These are phyloP conservation scores for Eruca vesicaria DNA, from an alignment of 441 rosid genomes.

Conservation along the genomic window DNA sequence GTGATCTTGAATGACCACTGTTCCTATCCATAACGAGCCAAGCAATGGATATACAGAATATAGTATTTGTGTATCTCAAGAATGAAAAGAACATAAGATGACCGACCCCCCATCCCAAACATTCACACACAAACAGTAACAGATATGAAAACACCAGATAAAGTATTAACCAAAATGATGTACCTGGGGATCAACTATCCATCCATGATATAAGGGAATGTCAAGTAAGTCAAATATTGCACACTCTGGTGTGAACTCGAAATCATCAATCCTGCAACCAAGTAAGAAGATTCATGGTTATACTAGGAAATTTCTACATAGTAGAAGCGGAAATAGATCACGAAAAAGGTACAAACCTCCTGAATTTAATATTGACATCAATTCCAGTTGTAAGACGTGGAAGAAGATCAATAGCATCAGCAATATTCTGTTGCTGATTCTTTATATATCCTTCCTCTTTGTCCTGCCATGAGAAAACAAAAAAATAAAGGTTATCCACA, in stretches of 20 bases:
- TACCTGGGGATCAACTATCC: conserved; percentile 99
- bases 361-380: conserved; percentile 93
- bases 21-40: conserved; percentile 23
- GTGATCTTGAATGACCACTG: conserved; percentile 3
- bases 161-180: neutral
- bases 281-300: neutral
- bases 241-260: conserved; percentile 94
- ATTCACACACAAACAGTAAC: neutral
- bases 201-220: conserved; percentile 95
- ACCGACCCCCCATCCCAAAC: too few species aligned
- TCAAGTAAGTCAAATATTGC: conserved; percentile 97
- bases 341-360: conserved; percentile 54
- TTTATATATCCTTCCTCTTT: conserved; percentile 87
- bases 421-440: conserved; percentile 94
- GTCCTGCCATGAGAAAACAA: conserved; percentile 46
- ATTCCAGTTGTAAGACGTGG: conserved; percentile 95
- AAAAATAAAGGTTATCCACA: neutral
- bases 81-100: neutral
- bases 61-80: conserved; percentile 7
- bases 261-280: conserved; percentile 90
- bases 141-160: neutral
- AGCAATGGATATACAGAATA: neutral
- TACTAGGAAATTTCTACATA: neutral
- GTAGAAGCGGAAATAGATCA: neutral
- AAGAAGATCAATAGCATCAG: conserved; percentile 96